These are phyloP conservation scores for Pseudoneurospora amorphoporcata DNA, from an alignment of 495 filamentous ascomycete species.

Conservation along the genomic window DNA sequence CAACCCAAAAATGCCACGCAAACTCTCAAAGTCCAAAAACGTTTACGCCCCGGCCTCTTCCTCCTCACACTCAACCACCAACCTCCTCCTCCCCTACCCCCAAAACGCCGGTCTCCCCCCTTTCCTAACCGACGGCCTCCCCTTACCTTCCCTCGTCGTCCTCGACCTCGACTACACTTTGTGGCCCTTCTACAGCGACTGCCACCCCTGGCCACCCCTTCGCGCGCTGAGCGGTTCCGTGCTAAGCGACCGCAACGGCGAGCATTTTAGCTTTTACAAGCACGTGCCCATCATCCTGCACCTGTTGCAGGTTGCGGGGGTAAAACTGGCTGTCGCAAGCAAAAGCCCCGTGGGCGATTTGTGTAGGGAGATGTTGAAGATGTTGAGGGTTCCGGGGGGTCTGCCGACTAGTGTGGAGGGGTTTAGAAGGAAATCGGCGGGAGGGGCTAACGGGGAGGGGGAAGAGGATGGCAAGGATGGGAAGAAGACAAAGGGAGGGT, in stretches of 20 bases:
- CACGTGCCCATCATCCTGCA: slow-evolving; percentile 65
- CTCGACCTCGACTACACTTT: slow-evolving; percentile 97
- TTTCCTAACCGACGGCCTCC: slow-evolving; percentile 59
- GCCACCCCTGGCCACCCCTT: slow-evolving; percentile 74
- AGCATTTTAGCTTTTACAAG: slow-evolving; percentile 71
- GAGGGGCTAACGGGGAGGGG: background rate
- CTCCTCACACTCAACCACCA: background rate
- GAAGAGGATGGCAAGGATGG: background rate
- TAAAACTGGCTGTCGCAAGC: slow-evolving; percentile 68
- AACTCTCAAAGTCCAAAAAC: slow-evolving; percentile 3
- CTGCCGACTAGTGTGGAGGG: background rate
- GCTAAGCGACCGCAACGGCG: slow-evolving; percentile 52
- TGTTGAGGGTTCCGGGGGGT: slow-evolving; percentile 45
- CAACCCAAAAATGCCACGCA: background rate
- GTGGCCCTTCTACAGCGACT: slow-evolving; percentile 97
- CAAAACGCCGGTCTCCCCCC: slow-evolving; percentile 20
- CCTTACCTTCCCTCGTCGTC: slow-evolving; percentile 75
- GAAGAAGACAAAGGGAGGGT: background rate
- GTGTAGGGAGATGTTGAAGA: slow-evolving; percentile 67
- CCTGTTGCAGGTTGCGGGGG: slow-evolving; percentile 38
- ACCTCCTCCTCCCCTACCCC: slow-evolving; percentile 39
- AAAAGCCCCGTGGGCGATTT: slow-evolving; percentile 74
- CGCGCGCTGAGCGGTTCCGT: slow-evolving; percentile 46
- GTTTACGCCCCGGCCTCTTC: background rate
- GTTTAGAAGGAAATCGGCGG: background rate